Evolutionary conservation across 1,284 basidiomycete species (phyloP), one percentile per base, ranked within the genome.

Genomic region (Apiotrichum brassicae): DNA sequence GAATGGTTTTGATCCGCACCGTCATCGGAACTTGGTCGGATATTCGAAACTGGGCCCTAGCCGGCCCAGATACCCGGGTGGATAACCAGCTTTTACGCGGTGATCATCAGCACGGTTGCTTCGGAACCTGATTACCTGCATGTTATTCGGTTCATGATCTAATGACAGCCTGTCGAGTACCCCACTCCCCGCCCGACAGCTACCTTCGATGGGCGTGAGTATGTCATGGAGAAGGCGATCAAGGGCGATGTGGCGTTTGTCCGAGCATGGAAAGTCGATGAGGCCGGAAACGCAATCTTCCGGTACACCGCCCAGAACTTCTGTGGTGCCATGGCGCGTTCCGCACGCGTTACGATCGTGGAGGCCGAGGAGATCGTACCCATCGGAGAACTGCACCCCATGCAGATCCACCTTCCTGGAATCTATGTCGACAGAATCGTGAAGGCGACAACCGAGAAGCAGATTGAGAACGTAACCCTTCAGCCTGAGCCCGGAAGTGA

Each of bases 261-360:
- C 39, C 80, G 85, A 49, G 94, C 91, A 3, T 95, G 91, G 91
- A 97, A 95, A 75, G 93, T 84, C 14, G 94, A 97, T 67, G 88
- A 91, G 68, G 80, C 83, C 25, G 87, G 86, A 2, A 90, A 91
- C 70, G 84, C 82, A 62, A 82, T 89, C 35, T 91, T 91, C 77
- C 78, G 86, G 57, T 93, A 90, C 70, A 82, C 89, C 6, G 84
- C 90, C 34, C 84, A 92, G 66, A 93, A 94, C 72, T 97, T 94
- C 73, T 85, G 78, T 57, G 79, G 82, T 2, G 82, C 83, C 16
- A 92, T 94, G 84, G 92, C 87, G 4, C 83, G 85, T 67, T 88
- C 88, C 48, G 90, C 92, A 11, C 87, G 84, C 62, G 64, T 93
- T 46, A 93, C 92, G 7, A 91, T 97, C 56, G 87, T 95, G 39